These are phyloP conservation scores for Canavalia ensiformis DNA, from an alignment of 306 rosid genomes.

Conservation along the genomic window DNA sequence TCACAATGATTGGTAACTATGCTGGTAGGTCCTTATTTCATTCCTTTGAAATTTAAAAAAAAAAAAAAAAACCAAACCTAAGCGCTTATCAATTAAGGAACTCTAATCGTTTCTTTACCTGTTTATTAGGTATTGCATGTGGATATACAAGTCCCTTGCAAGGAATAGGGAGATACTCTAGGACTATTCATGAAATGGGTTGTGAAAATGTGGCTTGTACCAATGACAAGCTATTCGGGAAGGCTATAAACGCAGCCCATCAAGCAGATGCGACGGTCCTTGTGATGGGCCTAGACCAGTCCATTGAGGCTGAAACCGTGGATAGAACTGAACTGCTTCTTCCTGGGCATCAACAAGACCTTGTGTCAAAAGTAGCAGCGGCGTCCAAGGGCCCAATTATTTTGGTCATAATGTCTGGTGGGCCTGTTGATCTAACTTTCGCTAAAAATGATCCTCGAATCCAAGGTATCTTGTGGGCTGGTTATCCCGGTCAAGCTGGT, in stretches of 20 bases:
- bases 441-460: constrained; percentile 69
- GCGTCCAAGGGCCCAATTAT: constrained; percentile 74
- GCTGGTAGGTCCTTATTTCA: constrained; percentile 58
- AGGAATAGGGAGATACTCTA: constrained; percentile 67
- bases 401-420: constrained; percentile 84
- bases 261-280: constrained; percentile 74
- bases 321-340: constrained; percentile 71
- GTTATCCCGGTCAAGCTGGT: constrained; percentile 90
- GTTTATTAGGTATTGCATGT: constrained; percentile 67
- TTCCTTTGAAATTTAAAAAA: background rate
- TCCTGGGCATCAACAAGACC: constrained; percentile 84
- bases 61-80: background rate
- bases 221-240: constrained; percentile 55
- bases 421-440: constrained; percentile 78
- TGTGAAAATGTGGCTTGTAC: constrained; percentile 70
- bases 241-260: constrained; percentile 64
- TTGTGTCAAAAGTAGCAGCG: constrained; percentile 70
- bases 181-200: constrained; percentile 62
- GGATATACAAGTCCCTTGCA: constrained; percentile 73
- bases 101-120: background rate
- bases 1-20: constrained; percentile 86
- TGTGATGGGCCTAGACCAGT: constrained; percentile 83
- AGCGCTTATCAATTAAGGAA: background rate
- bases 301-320: constrained; percentile 77
- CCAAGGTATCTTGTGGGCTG: constrained; percentile 74